Evolutionary conservation across 495 filamentous ascomycete genomes (phyloP).

Genomic region (Amniculicola lignicola): DNA sequence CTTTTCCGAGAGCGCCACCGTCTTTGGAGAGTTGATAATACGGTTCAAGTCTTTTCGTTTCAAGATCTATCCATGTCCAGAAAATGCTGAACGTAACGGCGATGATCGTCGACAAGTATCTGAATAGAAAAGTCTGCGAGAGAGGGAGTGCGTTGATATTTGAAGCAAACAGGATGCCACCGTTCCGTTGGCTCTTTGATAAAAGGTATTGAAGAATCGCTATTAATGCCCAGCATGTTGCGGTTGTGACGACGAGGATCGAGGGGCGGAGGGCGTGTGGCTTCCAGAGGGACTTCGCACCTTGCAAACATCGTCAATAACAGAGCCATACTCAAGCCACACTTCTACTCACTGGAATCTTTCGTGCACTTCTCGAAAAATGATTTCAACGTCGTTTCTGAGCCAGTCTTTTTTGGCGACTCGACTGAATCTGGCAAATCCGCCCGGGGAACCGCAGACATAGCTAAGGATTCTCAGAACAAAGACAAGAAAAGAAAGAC

Average conservation of each 20-base stretch:
- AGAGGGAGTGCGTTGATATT: conserved; percentile 6
- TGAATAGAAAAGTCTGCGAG: conserved; percentile 37
- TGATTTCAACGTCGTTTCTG: too few species aligned
- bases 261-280: conserved; percentile 3
- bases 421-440: too few species aligned
- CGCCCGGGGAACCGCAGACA: too few species aligned
- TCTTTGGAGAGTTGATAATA: conserved; percentile 47
- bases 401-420: too few species aligned
- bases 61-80: conserved; percentile 49
- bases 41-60: conserved; percentile 49
- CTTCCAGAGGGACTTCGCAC: too few species aligned
- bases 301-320: too few species aligned
- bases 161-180: conserved; percentile 43
- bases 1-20: conserved; percentile 40
- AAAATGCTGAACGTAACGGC: conserved; percentile 46
- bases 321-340: too few species aligned
- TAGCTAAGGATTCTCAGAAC: too few species aligned
- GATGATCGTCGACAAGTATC: conserved; percentile 45
- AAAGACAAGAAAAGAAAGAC: too few species aligned
- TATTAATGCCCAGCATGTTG: background rate
- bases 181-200: conserved; percentile 22
- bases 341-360: too few species aligned
- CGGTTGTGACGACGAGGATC: background rate
- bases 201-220: conserved; percentile 4
- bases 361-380: too few species aligned